Base-by-base conservation (phyloP, 371 early-diverging fungal species). In the Mucor irregularis region DNA sequence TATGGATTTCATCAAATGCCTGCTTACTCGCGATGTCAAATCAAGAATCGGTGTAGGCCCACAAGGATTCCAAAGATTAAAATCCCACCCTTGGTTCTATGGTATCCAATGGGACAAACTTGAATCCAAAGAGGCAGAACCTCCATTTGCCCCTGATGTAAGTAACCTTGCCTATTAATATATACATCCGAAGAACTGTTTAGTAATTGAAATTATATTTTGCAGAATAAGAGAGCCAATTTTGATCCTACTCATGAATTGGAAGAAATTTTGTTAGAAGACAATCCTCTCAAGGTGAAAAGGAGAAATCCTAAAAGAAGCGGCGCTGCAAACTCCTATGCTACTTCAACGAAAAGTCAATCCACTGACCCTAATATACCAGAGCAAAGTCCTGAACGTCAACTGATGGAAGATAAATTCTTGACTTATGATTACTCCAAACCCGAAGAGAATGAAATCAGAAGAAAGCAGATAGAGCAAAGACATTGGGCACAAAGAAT, bases 231-330 rank as follows among this genome's bases (percentile, higher is more conserved):
- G 51, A 72, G 80, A 54, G 79, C 85, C 45, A 93, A 93, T 66
- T 98, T 97, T 78, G 98, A 98, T 74, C 94, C 95, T 2, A 91
- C 95, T 4, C 91, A 94, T 60, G 98, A 98, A 51, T 74, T 97
- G 4, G 97, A 97, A 57, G 99, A 98, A 64, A 80, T 95, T 29
- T 69, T 96, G 25, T 69, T 95, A 22, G 98, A 97, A 29, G 61
- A 53, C 0, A 60, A 53, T 16, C 61, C 61, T 2, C 24, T 60
- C 4, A 53, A 54, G 26, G 61, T 53, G 0, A 60, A 42, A 13
- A 53, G 39, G 22, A 39, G 49, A 1, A 42, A 37, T 10, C 34
- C 48, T 17, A 60, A 59, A 39, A 48, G 37, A 33, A 59, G 42
- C 14, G 24, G 28, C 0, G 52, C 53, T 9, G 30, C 35, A 21